Conservation (phyloP, 768 basidiomycete species). For the Suillus occidentalis region DNA sequence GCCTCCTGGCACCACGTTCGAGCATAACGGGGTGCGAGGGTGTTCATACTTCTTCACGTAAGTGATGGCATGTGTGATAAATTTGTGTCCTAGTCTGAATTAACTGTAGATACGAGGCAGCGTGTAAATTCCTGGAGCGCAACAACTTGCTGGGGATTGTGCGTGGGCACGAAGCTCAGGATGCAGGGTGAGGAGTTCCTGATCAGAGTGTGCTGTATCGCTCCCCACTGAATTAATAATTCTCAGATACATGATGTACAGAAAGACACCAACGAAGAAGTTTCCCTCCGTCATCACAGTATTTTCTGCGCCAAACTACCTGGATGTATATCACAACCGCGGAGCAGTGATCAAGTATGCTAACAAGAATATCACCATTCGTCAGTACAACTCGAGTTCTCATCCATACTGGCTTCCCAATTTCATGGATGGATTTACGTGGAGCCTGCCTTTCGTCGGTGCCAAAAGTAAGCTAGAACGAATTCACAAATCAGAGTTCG, state of each 20-base stretch:
- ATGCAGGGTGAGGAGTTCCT: conserved; percentile 71
- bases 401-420: conserved; percentile 98
- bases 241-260: conserved; percentile 87
- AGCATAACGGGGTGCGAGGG: conserved; percentile 84
- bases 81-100: not conserved
- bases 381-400: conserved; percentile 77
- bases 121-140: conserved; percentile 90
- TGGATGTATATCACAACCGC: conserved; percentile 96
- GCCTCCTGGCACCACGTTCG: conserved; percentile 56
- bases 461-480: conserved; percentile 76
- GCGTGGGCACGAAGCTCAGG: conserved; percentile 97
- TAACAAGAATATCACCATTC: conserved; percentile 95
- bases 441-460: conserved; percentile 97
- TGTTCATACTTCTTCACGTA: conserved; percentile 94
- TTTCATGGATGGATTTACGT: conserved; percentile 98
- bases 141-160: conserved; percentile 91
- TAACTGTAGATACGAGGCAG: conserved; percentile 76
- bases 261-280: conserved; percentile 91
- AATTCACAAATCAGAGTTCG: not conserved
- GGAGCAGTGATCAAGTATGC: conserved; percentile 97
- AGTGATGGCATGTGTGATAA: conserved; percentile 29
- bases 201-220: not conserved
- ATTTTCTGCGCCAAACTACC: conserved; percentile 96
- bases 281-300: conserved; percentile 98
- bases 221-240: not conserved